Conservation (phyloP, 2,329 filamentous ascomycete genomes). For the Pestalotiopsis sp. region DNA sequence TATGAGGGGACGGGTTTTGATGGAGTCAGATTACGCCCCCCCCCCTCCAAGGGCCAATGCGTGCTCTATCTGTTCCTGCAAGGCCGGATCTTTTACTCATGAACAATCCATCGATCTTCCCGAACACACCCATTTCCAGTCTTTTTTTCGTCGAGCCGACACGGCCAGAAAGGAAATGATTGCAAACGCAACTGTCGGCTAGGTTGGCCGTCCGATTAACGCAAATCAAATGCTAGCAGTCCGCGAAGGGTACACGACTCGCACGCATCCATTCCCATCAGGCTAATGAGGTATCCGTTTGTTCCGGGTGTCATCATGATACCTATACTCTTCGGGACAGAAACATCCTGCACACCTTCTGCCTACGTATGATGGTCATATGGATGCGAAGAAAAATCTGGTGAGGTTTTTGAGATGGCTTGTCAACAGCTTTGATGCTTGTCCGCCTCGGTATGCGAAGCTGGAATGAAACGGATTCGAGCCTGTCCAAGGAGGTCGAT, state of each 20-base stretch:
- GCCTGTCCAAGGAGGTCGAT: too few species aligned
- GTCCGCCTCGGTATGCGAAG: background rate
- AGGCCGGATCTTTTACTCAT: background rate
- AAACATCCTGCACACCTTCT: background rate
- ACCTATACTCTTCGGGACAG: background rate
- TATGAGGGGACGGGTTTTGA: background rate
- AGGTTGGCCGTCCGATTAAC: background rate
- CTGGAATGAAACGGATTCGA: background rate
- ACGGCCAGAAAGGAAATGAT: background rate
- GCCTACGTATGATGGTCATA: too few species aligned
- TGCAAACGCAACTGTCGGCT: background rate
- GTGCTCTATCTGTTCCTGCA: background rate
- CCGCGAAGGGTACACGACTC: background rate
- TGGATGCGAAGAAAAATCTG: background rate
- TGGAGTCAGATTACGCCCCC: background rate
- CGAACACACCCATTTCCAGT: background rate
- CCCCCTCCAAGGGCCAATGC: background rate
- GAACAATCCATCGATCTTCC: background rate
- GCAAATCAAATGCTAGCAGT: background rate
- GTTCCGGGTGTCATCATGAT: background rate
- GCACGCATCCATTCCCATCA: background rate
- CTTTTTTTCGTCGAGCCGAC: background rate
- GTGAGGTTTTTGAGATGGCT: background rate
- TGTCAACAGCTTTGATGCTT: background rate
- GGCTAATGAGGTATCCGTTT: background rate